Conservation (phyloP, 495 filamentous ascomycete species). For the Aspergillus olivimuriae region DNA sequence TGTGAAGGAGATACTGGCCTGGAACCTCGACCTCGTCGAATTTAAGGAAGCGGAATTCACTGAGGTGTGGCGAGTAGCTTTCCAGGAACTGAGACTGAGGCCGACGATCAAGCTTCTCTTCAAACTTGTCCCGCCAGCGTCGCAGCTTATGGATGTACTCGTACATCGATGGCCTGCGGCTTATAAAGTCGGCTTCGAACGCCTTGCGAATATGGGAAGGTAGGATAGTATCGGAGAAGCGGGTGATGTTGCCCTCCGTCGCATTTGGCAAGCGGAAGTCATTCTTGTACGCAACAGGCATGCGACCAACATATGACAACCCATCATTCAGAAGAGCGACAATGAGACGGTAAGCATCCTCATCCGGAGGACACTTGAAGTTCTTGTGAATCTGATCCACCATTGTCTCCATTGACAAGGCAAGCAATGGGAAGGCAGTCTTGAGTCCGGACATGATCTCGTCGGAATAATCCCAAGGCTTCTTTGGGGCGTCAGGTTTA, state of each 20-base stretch:
- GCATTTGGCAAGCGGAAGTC: slow-evolving; percentile 84
- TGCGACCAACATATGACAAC: slow-evolving; percentile 77
- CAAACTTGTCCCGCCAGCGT: slow-evolving; percentile 95
- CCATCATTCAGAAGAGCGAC: slow-evolving; percentile 95
- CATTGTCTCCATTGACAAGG: slow-evolving; percentile 98
- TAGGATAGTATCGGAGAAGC: slow-evolving; percentile 93
- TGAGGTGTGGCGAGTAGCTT: slow-evolving; percentile 76
- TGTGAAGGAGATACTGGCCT: slow-evolving; percentile 92
- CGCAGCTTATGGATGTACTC: slow-evolving; percentile 97
- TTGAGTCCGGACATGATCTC: slow-evolving; percentile 92
- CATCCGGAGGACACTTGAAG: slow-evolving; percentile 97
- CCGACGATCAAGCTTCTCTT: slow-evolving; percentile 93
- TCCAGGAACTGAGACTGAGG: slow-evolving; percentile 65
- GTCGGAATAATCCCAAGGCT: slow-evolving; percentile 92
- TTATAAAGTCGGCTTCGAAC: slow-evolving; percentile 94
- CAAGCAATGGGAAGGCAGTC: slow-evolving; percentile 91
- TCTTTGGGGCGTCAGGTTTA: slow-evolving; percentile 52
- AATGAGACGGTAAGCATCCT: slow-evolving; percentile 97
- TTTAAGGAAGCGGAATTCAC: slow-evolving; percentile 93
- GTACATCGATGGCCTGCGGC: slow-evolving; percentile 87
- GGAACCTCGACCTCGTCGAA: slow-evolving; percentile 98
- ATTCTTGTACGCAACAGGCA: slow-evolving; percentile 76
- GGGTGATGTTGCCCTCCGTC: slow-evolving; percentile 91
- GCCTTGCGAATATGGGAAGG: slow-evolving; percentile 86
- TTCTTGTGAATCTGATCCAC: slow-evolving; percentile 97